Evolutionary conservation across 495 filamentous ascomycete genomes (phyloP).

Genomic region (Cairneyella variabilis): DNA sequence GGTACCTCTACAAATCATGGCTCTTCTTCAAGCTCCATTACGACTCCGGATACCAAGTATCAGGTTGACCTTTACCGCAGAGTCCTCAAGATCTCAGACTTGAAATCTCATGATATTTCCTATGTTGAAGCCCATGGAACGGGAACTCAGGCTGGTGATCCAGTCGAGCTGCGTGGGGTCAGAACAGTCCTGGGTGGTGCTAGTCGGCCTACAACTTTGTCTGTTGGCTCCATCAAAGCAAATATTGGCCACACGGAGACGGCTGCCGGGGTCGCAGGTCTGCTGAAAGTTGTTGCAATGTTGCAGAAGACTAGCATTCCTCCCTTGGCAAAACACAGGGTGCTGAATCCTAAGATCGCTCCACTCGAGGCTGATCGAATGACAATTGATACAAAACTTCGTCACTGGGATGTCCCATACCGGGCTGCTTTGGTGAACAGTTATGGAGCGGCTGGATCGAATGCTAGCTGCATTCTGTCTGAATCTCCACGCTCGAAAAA

Average conservation of each 20-base stretch:
- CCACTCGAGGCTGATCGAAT: neutral
- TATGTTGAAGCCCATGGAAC: conserved; percentile 37
- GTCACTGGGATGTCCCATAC: neutral
- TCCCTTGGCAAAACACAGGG: neutral
- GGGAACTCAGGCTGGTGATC: conserved; percentile 47
- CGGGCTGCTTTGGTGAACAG: neutral
- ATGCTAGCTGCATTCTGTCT: neutral
- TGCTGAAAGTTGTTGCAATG: neutral
- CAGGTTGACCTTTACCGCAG: conserved; percentile 41
- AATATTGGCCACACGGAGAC: neutral
- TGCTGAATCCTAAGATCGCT: neutral
- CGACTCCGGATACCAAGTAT: conserved; percentile 35
- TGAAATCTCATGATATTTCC: conserved; percentile 2
- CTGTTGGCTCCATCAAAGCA: neutral
- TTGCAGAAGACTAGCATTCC: neutral
- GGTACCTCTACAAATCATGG: conserved; percentile 64
- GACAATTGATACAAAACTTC: neutral
- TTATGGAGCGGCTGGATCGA: neutral
- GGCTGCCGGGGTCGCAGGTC: neutral
- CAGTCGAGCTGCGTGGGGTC: conserved; percentile 17
- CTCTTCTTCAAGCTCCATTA: conserved; percentile 33
- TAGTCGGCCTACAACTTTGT: neutral
- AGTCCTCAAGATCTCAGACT: conserved; percentile 49
- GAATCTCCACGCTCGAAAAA: neutral
- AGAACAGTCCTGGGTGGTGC: neutral